These are phyloP conservation scores for Clavariopsis aquatica DNA, from an alignment of 495 filamentous ascomycete genomes.

Conservation along the genomic window DNA sequence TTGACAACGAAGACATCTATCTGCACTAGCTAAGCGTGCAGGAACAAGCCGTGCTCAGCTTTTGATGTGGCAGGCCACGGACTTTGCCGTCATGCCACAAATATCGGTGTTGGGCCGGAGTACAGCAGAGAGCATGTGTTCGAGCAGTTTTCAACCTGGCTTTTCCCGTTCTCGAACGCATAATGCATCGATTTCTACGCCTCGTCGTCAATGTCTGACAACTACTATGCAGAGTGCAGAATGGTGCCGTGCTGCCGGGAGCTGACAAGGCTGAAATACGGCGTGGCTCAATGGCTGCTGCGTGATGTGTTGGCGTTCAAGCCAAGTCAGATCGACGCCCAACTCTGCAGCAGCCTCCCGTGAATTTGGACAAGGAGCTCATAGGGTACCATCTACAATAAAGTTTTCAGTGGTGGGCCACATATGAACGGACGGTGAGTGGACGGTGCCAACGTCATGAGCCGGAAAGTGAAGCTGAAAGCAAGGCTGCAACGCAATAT, in stretches of 20 bases:
- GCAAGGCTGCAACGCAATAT: slow-evolving; percentile 20
- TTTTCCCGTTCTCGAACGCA: slow-evolving; percentile 3
- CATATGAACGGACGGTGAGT: slow-evolving; percentile 20
- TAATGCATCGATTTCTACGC: not conserved
- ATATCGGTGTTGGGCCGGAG: slow-evolving; percentile 24
- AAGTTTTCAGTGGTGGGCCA: slow-evolving; percentile 6
- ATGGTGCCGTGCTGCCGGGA: slow-evolving; percentile 16
- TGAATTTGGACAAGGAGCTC: slow-evolving; percentile 28
- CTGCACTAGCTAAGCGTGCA: slow-evolving; percentile 30
- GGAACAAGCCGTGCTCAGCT: slow-evolving; percentile 27
- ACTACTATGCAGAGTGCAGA: not conserved
- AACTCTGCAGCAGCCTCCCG: slow-evolving; percentile 22
- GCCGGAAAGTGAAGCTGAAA: slow-evolving; percentile 18
- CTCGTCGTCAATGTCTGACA: not conserved
- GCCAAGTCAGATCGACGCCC: slow-evolving; percentile 22
- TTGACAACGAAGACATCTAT: slow-evolving; percentile 19
- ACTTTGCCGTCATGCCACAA: slow-evolving; percentile 8
- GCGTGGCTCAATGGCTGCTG: slow-evolving; percentile 37
- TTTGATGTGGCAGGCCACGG: slow-evolving; percentile 13
- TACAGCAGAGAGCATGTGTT: slow-evolving; percentile 12
- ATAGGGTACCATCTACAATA: slow-evolving; percentile 36
- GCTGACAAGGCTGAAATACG: slow-evolving; percentile 37
- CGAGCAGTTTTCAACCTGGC: slow-evolving; percentile 13
- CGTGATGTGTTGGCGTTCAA: slow-evolving; percentile 39
- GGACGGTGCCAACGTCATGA: slow-evolving; percentile 28